A percentile compares a stretch with the other conserved stretches of the same genome.
phyloP scores from a whole-genome alignment of 2,329 filamentous ascomycete genomes.

The Thelonectria rubi region DNA sequence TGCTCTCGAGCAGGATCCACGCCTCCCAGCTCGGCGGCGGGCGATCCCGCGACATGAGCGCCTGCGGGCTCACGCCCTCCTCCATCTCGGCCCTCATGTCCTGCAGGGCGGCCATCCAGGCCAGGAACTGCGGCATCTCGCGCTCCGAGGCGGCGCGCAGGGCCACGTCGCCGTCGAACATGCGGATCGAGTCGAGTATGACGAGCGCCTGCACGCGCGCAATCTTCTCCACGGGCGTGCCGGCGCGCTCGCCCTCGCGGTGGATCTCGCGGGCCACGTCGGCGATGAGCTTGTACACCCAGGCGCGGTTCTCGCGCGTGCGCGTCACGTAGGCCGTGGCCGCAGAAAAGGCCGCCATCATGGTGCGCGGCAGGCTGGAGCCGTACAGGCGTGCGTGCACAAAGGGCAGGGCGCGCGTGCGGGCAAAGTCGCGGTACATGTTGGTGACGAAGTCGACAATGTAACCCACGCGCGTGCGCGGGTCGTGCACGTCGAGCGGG shows the following conservation, averaged over 20 bases:
- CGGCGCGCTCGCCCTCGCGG: conserved; percentile 45
- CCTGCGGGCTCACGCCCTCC: conserved; percentile 33
- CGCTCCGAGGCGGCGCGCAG: conserved; percentile 53
- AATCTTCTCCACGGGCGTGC: conserved; percentile 50
- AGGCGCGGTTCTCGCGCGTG: conserved; percentile 49
- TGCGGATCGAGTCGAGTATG: conserved; percentile 52
- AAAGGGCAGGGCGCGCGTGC: conserved; percentile 51
- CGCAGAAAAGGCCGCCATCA: conserved; percentile 53
- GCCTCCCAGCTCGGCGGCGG: conserved; percentile 56
- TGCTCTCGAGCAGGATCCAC: conserved; percentile 56
- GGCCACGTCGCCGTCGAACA: conserved; percentile 55
- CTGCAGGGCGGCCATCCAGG: conserved; percentile 50
- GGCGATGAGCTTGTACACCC: conserved; percentile 51
- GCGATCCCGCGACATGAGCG: conserved; percentile 40
- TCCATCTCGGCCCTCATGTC: conserved; percentile 48
- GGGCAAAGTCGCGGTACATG: conserved; percentile 49
- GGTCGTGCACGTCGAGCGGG: conserved; percentile 49
- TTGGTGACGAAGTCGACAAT: conserved; percentile 45
- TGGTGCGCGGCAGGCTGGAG: conserved; percentile 49
- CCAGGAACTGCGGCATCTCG: conserved; percentile 48
- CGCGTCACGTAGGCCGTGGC: conserved; percentile 51
- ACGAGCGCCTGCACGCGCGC: conserved; percentile 55
- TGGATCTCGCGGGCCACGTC: conserved; percentile 51
- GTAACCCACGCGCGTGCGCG: conserved; percentile 48
- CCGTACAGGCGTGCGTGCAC: conserved; percentile 56